Evolutionary conservation across 2,329 filamentous ascomycete genomes (phyloP).

Genomic region (Triangularia verruculosa): DNA sequence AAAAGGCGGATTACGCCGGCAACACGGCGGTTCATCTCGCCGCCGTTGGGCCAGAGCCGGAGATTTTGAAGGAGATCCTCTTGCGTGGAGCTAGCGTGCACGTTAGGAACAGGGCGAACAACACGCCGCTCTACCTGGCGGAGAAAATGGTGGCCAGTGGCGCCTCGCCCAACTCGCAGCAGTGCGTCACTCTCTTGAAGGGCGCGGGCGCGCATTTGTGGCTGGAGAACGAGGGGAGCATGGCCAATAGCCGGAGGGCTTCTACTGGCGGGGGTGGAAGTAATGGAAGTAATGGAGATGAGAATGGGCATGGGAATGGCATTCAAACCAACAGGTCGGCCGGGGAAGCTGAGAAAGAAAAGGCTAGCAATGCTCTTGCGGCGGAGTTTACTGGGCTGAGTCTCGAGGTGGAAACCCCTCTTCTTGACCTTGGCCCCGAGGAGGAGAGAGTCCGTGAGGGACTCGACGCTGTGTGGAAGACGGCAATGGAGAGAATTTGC

Average conservation of each 20-base stretch:
- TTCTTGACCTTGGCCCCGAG: background rate
- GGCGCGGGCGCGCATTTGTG: conserved; percentile 61
- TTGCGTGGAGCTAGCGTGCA: conserved; percentile 64
- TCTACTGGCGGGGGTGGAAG: background rate
- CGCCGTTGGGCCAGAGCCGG: conserved; percentile 50
- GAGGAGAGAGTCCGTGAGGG: background rate
- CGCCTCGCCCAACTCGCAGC: conserved; percentile 37
- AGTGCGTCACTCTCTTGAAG: conserved; percentile 51
- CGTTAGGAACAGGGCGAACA: conserved; percentile 60
- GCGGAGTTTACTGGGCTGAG: background rate
- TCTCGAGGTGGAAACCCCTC: background rate
- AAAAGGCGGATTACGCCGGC: conserved; percentile 75
- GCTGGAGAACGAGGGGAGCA: conserved; percentile 41
- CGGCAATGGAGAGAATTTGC: background rate
- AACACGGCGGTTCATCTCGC: conserved; percentile 67
- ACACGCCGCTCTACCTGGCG: conserved; percentile 64
- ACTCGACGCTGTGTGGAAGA: background rate
- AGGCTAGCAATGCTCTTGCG: conserved; percentile 46
- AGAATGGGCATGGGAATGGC: background rate
- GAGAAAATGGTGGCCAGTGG: conserved; percentile 47
- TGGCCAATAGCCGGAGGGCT: conserved; percentile 11
- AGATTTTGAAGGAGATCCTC: conserved; percentile 59
- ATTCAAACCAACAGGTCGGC: too few relatives aligned
- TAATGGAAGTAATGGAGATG: background rate
- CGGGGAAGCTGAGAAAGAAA: conserved; percentile 88